Conservation (phyloP, 75 land plant species). For the Pinus albicaulis region DNA sequence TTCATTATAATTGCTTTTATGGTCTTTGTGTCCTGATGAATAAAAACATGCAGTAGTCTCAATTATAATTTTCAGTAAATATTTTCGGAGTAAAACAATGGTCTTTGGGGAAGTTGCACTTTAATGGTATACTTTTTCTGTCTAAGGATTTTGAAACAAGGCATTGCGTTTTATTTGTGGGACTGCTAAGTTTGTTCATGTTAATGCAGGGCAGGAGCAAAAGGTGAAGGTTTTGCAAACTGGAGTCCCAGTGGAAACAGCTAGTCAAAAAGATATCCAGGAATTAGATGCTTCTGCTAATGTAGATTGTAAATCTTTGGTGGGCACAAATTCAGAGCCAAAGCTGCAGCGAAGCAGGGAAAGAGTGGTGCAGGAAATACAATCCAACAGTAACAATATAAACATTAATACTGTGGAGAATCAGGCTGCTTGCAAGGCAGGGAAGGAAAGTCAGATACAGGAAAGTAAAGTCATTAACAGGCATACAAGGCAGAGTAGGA, state of each 20-base stretch:
- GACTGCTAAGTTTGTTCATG: not conserved
- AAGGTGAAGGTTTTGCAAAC: not conserved
- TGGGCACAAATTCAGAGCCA: not conserved
- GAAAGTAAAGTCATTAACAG: not conserved
- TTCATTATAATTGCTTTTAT: not conserved
- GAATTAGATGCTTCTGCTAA: not conserved
- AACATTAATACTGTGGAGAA: not conserved
- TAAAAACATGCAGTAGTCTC: not conserved
- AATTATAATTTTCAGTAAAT: not conserved
- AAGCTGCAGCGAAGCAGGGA: not conserved
- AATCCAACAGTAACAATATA: not conserved
- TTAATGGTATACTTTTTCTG: not conserved
- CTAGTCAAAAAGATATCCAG: not conserved
- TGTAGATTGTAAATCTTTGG: not conserved
- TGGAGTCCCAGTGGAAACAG: not conserved
- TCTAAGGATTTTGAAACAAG: not conserved
- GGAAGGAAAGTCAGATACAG: not conserved
- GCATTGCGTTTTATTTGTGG: not conserved
- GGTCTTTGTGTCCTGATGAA: not conserved
- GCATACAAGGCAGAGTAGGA: not conserved
- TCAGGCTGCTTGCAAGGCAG: not conserved
- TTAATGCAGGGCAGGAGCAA: constrained; percentile 10
- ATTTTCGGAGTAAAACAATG: not conserved
- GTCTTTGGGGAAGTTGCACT: no score
- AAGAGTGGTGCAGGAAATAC: not conserved